A percentile compares a stretch with the other conserved stretches of the same genome.
Conservation (phyloP, 257 asterid genomes). For the Perilla frutescens region DNA sequence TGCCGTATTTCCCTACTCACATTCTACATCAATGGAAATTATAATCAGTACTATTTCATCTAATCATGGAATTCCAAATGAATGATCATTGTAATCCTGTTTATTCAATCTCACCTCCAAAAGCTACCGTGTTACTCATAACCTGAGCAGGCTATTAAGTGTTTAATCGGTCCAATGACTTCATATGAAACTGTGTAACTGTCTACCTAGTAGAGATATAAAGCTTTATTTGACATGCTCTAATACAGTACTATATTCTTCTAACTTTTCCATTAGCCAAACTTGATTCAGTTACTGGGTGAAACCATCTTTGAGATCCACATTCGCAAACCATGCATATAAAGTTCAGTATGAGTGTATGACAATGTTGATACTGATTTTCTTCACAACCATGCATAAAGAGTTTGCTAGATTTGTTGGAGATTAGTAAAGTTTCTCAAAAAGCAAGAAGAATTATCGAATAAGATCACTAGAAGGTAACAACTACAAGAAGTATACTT, state of each 20-base stretch:
- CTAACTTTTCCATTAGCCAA: neutral
- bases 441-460: neutral
- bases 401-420: neutral
- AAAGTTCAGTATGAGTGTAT: too few relatives aligned
- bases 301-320: too few relatives aligned
- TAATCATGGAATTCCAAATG: neutral
- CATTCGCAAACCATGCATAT: too few relatives aligned
- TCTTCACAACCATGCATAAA: neutral
- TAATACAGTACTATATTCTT: neutral
- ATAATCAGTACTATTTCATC: slow-evolving; percentile 19
- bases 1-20: slow-evolving; percentile 84
- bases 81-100: neutral
- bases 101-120: slow-evolving; percentile 1
- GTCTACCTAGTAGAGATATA: neutral
- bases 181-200: neutral
- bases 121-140: slow-evolving; percentile 7
- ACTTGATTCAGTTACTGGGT: too few relatives aligned
- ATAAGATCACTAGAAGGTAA: neutral
- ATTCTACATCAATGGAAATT: slow-evolving; percentile 45
- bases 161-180: neutral
- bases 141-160: neutral
- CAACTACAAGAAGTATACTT: neutral
- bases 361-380: neutral
- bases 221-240: neutral
- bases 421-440: neutral